These are phyloP conservation scores for Shiraia sp. DNA, from an alignment of 2,329 filamentous ascomycete species.

Conservation along the genomic window DNA sequence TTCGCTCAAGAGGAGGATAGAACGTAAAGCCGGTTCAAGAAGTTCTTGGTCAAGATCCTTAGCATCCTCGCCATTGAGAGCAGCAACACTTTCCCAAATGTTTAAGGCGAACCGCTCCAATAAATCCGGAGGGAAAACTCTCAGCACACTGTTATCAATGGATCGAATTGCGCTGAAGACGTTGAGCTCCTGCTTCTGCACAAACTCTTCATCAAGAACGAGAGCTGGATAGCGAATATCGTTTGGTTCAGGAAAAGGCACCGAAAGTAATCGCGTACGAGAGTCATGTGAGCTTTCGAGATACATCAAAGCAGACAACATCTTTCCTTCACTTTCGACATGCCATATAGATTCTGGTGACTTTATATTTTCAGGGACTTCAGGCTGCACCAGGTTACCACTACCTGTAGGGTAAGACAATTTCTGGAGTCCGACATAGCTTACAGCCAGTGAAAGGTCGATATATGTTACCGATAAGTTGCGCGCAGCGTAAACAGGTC, in stretches of 20 bases:
- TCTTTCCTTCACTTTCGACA: constrained; percentile 38
- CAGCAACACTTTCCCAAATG: constrained; percentile 11
- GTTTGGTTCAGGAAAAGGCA: constrained; percentile 26
- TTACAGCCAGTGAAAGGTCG: too few relatives aligned
- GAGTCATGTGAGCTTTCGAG: constrained; percentile 29
- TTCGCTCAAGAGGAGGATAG: constrained; percentile 26
- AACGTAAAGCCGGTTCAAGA: constrained; percentile 27
- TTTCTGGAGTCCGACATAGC: too few relatives aligned
- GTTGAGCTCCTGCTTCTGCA: constrained; percentile 11
- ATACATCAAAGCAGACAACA: constrained; percentile 39
- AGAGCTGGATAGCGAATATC: constrained; percentile 38
- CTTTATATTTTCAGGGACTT: constrained; percentile 9
- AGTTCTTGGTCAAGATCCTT: constrained; percentile 18
- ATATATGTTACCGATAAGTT: too few relatives aligned
- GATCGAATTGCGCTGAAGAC: constrained; percentile 3
- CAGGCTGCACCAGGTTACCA: too few relatives aligned
- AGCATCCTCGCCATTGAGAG: constrained; percentile 4
- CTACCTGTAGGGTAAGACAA: too few relatives aligned
- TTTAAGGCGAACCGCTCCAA: constrained; percentile 18
- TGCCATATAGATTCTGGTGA: constrained; percentile 17
- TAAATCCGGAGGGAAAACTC: constrained; percentile 23
- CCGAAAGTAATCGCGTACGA: constrained; percentile 21
- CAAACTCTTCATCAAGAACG: constrained; percentile 40
- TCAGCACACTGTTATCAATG: constrained; percentile 10
- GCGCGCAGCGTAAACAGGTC: too few relatives aligned